Conservation (phyloP, 2,329 filamentous ascomycete species). For the Fusarium tuaranense region DNA sequence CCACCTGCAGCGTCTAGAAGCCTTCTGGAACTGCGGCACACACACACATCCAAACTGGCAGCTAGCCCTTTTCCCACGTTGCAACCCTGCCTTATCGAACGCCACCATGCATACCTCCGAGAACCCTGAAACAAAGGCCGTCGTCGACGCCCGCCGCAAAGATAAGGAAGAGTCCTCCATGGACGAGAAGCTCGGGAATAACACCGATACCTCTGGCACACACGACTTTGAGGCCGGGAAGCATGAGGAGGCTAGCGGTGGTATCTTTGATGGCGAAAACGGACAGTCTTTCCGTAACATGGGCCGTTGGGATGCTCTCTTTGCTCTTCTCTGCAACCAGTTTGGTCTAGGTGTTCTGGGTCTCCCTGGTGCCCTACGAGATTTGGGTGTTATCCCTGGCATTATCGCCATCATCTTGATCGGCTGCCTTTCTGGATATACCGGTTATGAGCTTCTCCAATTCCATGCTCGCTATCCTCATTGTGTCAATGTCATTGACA, state of each 20-base stretch:
- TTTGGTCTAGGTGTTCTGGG: constrained; percentile 62
- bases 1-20: neutral
- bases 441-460: constrained; percentile 61
- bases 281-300: constrained; percentile 29
- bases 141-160: neutral
- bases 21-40: neutral
- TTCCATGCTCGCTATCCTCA: constrained; percentile 76
- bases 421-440: constrained; percentile 72
- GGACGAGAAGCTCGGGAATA: neutral
- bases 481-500: constrained; percentile 75
- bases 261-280: constrained; percentile 14
- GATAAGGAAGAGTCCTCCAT: neutral
- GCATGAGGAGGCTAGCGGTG: constrained; percentile 1
- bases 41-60: neutral
- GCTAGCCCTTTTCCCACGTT: neutral
- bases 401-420: constrained; percentile 72
- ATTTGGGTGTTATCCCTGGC: constrained; percentile 74
- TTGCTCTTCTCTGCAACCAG: constrained; percentile 32
- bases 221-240: neutral
- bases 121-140: neutral
- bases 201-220: neutral
- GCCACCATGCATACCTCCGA: constrained; percentile 1
- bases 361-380: constrained; percentile 75
- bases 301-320: constrained; percentile 21
- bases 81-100: neutral